phyloP scores from a whole-genome alignment of 352 stramenopile species.

The Phytopythium litorale region DNA sequence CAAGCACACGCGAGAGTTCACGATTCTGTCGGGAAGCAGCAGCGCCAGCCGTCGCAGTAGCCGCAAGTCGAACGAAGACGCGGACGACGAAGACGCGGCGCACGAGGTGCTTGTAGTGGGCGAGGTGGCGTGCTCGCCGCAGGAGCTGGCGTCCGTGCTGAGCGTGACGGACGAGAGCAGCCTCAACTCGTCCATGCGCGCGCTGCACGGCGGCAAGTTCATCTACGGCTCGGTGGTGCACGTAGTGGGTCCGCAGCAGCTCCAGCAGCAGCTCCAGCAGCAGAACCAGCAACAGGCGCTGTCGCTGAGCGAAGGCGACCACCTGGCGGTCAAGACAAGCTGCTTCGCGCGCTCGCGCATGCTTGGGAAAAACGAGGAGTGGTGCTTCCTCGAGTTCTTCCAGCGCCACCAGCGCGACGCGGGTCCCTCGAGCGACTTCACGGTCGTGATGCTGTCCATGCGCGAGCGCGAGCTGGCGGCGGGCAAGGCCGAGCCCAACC shows the following conservation, averaged over 20 bases:
- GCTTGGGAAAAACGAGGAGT: slow-evolving; percentile 37
- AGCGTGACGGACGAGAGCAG: slow-evolving; percentile 19
- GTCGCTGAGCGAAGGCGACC: slow-evolving; percentile 12
- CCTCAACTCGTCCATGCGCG: slow-evolving; percentile 37
- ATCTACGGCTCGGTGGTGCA: slow-evolving; percentile 54
- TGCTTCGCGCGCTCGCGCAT: slow-evolving; percentile 35
- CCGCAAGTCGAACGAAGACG: neutral
- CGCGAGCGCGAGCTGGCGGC: slow-evolving; percentile 21
- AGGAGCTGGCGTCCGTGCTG: slow-evolving; percentile 24
- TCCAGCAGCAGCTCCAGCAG: neutral
- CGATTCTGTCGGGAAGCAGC: slow-evolving; percentile 22
- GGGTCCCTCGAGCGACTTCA: slow-evolving; percentile 17
- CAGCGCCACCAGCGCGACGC: slow-evolving; percentile 14
- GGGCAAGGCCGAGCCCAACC: slow-evolving; percentile 20
- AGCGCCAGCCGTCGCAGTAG: neutral
- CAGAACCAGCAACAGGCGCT: neutral
- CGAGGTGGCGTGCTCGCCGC: slow-evolving; percentile 21
- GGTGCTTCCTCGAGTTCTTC: slow-evolving; percentile 48
- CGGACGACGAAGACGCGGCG: slow-evolving; percentile 4
- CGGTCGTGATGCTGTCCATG: slow-evolving; percentile 24
- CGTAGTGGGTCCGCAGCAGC: slow-evolving; percentile 9
- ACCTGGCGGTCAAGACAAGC: slow-evolving; percentile 35
- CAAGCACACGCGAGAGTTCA: slow-evolving; percentile 12
- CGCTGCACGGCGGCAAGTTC: slow-evolving; percentile 28
- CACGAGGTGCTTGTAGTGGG: slow-evolving; percentile 27